A percentile compares a stretch with the other conserved stretches of the same genome.
phyloP scores from a whole-genome alignment of 2,329 filamentous ascomycete genomes.

The Aschersonia sp. region DNA sequence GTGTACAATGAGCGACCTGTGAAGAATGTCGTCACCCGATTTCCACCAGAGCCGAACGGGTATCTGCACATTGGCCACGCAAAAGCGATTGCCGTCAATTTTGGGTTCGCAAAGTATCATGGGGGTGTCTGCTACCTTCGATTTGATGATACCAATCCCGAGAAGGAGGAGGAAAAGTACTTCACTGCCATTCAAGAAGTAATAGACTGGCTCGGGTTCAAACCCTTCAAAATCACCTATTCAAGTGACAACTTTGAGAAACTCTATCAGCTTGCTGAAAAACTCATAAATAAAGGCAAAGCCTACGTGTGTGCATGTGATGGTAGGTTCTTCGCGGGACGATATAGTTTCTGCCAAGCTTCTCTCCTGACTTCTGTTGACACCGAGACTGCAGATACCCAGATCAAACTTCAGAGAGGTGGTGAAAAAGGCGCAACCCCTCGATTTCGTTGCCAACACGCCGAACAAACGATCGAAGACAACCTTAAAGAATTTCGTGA shows the following conservation, averaged over 20 bases:
- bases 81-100: conserved; percentile 93
- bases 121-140: conserved; percentile 45
- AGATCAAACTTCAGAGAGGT: conserved; percentile 78
- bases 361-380: conserved; percentile 38
- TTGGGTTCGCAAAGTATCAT: conserved; percentile 79
- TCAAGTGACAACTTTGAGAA: conserved; percentile 76
- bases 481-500: conserved; percentile 72
- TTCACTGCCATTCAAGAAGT: conserved; percentile 79
- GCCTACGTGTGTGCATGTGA: conserved; percentile 77
- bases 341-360: no score
- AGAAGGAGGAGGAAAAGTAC: conserved; percentile 81
- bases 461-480: conserved; percentile 56
- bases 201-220: conserved; percentile 52
- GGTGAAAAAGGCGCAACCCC: conserved; percentile 53
- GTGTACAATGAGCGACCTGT: conserved; percentile 55
- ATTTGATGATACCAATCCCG: conserved; percentile 93
- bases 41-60: conserved; percentile 82
- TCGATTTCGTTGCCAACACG: conserved; percentile 68
- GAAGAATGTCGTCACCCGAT: conserved; percentile 52
- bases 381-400: conserved; percentile 54
- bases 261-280: conserved; percentile 73
- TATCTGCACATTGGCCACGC: conserved; percentile 87
- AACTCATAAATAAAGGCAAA: conserved; percentile 53
- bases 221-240: conserved; percentile 47
- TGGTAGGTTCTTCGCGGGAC: conserved; percentile 41